These are phyloP conservation scores for Suillus lakei DNA, from an alignment of 768 basidiomycete species.

Conservation along the genomic window DNA sequence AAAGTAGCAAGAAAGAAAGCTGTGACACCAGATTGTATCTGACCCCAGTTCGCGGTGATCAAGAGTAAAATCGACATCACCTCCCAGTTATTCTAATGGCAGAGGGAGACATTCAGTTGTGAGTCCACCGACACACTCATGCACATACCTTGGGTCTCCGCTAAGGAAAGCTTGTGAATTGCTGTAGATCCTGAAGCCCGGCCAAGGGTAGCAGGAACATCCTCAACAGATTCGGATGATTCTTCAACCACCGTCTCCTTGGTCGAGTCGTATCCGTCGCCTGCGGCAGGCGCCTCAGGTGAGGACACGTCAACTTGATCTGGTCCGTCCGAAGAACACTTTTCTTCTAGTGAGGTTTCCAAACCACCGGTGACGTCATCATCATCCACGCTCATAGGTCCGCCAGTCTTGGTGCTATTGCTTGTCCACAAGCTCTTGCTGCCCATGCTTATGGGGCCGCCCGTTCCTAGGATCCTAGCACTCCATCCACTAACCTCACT, in stretches of 20 bases:
- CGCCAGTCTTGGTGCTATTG: slow-evolving; percentile 63
- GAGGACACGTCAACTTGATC: slow-evolving; percentile 12
- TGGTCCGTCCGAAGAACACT: slow-evolving; percentile 12
- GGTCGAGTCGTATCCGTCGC: slow-evolving; percentile 13
- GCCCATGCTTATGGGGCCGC: slow-evolving; percentile 48
- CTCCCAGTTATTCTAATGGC: neutral
- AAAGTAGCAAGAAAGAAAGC: neutral
- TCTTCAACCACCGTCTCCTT: slow-evolving; percentile 11
- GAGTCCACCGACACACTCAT: neutral
- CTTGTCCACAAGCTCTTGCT: slow-evolving; percentile 66
- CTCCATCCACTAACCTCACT: slow-evolving; percentile 91
- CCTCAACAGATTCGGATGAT: slow-evolving; percentile 15
- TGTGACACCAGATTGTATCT: neutral
- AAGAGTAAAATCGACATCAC: neutral
- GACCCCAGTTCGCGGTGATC: neutral
- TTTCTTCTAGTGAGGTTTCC: slow-evolving; percentile 19
- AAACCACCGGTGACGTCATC: slow-evolving; percentile 28
- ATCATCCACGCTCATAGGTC: slow-evolving; percentile 49
- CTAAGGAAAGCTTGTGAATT: neutral
- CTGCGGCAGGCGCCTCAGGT: slow-evolving; percentile 8
- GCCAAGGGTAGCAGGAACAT: slow-evolving; percentile 29
- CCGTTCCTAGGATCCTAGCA: slow-evolving; percentile 59
- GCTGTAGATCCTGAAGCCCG: slow-evolving; percentile 26
- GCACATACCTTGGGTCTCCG: slow-evolving; percentile 1
- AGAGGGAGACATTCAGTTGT: neutral